Conservation (phyloP, 2,329 filamentous ascomycete species). For the Aspergillus alliaceus region DNA sequence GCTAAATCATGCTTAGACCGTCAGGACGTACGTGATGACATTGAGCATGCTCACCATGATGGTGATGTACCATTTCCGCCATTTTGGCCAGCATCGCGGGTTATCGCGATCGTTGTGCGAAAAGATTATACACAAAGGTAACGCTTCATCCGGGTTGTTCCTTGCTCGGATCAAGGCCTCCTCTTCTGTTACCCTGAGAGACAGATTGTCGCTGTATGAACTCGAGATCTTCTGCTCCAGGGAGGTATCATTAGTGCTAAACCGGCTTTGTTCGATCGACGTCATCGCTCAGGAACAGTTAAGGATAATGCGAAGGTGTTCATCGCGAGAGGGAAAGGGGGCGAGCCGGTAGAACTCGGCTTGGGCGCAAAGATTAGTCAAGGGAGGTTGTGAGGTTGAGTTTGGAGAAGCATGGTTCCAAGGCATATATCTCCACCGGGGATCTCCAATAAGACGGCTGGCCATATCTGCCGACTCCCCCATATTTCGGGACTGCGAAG, state of each 20-base stretch:
- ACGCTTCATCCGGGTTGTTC: slow-evolving; percentile 20
- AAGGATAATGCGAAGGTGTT: neutral
- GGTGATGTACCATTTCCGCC: slow-evolving; percentile 44
- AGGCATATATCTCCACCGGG: neutral
- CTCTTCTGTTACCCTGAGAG: slow-evolving; percentile 21
- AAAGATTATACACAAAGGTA: slow-evolving; percentile 25
- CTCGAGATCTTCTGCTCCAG: slow-evolving; percentile 17
- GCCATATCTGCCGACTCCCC: neutral
- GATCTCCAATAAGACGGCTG: neutral
- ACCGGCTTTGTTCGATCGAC: neutral
- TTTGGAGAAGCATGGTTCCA: neutral
- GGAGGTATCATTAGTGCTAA: neutral
- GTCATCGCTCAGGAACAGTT: neutral
- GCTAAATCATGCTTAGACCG: too few species aligned
- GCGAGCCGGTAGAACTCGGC: neutral
- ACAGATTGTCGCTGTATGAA: slow-evolving; percentile 10
- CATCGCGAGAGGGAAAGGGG: neutral
- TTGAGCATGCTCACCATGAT: slow-evolving; percentile 39
- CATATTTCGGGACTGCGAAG: neutral
- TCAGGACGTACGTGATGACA: slow-evolving; percentile 24
- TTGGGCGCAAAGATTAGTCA: neutral
- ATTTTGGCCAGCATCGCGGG: slow-evolving; percentile 41
- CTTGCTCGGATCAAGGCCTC: slow-evolving; percentile 26
- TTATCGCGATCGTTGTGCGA: slow-evolving; percentile 31
- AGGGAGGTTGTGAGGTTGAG: neutral